Base-by-base conservation (phyloP, 1,139 yeast genomes). In the Saccharomyces uvarum region DNA sequence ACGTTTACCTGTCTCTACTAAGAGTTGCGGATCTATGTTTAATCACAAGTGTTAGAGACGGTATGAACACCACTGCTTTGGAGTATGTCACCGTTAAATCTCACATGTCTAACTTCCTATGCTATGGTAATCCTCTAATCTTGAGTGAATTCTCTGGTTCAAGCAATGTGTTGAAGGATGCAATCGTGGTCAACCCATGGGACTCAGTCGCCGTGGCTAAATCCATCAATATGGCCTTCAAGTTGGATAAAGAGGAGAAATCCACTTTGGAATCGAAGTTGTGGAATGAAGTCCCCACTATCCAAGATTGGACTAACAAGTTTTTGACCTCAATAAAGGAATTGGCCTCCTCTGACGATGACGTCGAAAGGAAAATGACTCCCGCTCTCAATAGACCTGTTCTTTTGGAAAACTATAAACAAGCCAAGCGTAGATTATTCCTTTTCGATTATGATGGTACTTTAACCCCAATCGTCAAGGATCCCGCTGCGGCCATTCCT, bases 401-500 rank as follows among this genome's bases (percentile, higher is more conserved):
- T 19, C 71, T 86, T 55, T 73, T 88, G 61, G 75, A 77, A 32
- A 78, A 80, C 54, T 93, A 88, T 70, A 70, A 78, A 50, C 64
- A 72, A 19, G 82, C 97, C 1, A 60, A 79, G 29, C 78, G 87
- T 64, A 79, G 99, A 58, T 73, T 93, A 57, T 90, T 93, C 64
- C 72, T 93, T 63, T 91, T 95, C 73, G 99, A 93, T 72, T 93
- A 93, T 68, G 99, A 93, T 70, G 99, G 99, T 29, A 93, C 99
- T 0, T 77, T 93, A 63, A 88, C 98, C 0, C 98, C 98, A 7
- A 93, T 93, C 67, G 98, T 93, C 3, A 80, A 83, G 47, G 98
- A 93, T 63, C 99, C 99, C 1, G 90, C 95, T n/a, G 97, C 99
- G 0, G 99, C 99, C 1, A 87, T 93, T 51, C 99, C 99, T 2